These are phyloP conservation scores for Annulohypoxylon moriforme DNA, from an alignment of 495 filamentous ascomycete species.

Conservation along the genomic window DNA sequence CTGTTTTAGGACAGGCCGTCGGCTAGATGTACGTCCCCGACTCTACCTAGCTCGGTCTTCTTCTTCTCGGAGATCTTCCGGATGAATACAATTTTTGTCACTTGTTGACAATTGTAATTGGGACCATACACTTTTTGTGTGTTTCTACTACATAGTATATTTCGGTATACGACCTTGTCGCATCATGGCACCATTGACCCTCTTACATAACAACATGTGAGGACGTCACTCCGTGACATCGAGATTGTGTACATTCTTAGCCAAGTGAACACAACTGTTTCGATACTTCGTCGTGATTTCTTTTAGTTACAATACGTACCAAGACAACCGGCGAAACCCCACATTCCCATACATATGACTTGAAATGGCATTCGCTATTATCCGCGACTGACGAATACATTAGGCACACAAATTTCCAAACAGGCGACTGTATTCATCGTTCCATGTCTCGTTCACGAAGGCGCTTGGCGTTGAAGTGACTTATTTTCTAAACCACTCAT, in stretches of 20 bases:
- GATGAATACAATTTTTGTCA: not conserved
- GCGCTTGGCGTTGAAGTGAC: not conserved
- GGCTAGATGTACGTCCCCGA: constrained; percentile 21
- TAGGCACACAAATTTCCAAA: not conserved
- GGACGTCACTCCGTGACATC: not conserved
- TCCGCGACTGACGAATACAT: not conserved
- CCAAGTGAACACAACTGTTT: not conserved
- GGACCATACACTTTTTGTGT: not conserved
- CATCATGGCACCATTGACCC: not conserved
- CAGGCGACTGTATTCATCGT: not conserved
- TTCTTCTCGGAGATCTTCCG: not conserved
- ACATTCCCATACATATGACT: constrained; percentile 8
- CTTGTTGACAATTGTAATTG: not conserved
- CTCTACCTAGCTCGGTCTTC: not conserved
- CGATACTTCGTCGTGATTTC: not conserved
- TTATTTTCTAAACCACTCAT: not conserved
- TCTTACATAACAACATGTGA: not conserved
- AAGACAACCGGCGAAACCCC: constrained; percentile 6
- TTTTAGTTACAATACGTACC: not conserved
- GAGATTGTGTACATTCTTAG: not conserved
- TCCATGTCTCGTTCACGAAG: not conserved
- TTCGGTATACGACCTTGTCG: not conserved
- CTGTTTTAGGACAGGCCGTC: constrained; percentile 22
- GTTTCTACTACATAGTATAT: not conserved
- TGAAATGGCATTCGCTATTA: constrained; percentile 9